Percentiles rank a stretch among this genome's conserved stretches.
phyloP scores from a whole-genome alignment of 1,284 basidiomycete genomes.

The Mycena citricolor region DNA sequence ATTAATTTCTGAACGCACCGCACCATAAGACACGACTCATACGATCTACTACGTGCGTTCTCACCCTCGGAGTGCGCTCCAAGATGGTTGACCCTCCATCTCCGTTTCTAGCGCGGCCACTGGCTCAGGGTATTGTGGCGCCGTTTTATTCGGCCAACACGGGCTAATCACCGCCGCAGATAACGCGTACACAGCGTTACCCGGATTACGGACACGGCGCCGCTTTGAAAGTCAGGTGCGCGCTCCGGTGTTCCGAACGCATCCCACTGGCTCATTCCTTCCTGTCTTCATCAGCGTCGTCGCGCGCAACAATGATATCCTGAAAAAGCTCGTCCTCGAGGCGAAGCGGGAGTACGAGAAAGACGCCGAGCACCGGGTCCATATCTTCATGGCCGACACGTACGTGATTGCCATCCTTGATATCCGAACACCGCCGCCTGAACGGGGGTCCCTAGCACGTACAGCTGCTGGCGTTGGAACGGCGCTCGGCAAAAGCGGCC shows the following conservation, averaged over 20 bases:
- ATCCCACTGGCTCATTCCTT: conserved; percentile 20
- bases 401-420: conserved; percentile 42
- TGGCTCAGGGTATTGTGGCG: conserved; percentile 68
- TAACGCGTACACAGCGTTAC: conserved; percentile 73
- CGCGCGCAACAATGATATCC: conserved; percentile 79
- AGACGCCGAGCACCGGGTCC: conserved; percentile 82
- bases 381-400: conserved; percentile 85
- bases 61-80: too few species aligned
- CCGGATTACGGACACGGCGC: conserved; percentile 70
- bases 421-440: conserved; percentile 12
- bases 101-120: conserved; percentile 63
- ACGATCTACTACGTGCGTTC: conserved; percentile 73
- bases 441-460: conserved; percentile 44
- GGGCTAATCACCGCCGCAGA: conserved; percentile 43
- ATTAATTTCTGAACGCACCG: too few species aligned
- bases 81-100: too few species aligned
- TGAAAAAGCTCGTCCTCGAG: conserved; percentile 81
- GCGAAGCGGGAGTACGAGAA: conserved; percentile 85
- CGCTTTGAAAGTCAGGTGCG: conserved; percentile 75
- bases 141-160: conserved; percentile 26
- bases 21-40: conserved; percentile 80
- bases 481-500: conserved; percentile 82
- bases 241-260: conserved; percentile 19
- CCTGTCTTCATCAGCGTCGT: conserved; percentile 59
- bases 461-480: conserved; percentile 81